Percentiles rank a stretch among this genome's conserved stretches.
These are phyloP conservation scores for Mrakia gelida DNA, from an alignment of 768 basidiomycete genomes.

Conservation along the genomic window DNA sequence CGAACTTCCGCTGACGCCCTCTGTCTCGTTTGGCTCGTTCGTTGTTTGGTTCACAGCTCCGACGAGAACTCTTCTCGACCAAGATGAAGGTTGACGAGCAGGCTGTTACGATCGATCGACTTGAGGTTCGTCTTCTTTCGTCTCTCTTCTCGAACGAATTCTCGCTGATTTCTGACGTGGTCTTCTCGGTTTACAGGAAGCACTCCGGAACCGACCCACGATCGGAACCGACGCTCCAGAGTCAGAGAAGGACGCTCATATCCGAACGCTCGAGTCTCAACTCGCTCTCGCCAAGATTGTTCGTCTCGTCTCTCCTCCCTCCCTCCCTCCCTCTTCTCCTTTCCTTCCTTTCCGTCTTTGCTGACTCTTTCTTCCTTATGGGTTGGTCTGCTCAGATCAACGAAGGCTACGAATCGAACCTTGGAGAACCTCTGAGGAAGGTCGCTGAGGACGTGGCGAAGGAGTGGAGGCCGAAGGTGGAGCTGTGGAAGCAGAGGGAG, in stretches of 20 bases:
- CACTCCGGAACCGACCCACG: conserved; percentile 66
- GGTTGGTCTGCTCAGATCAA: conserved; percentile 9
- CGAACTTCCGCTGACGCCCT: conserved; percentile 71
- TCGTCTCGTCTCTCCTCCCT: no score
- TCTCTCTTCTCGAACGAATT: no score
- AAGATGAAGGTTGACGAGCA: conserved; percentile 75
- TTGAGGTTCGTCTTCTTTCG: conserved; percentile 53
- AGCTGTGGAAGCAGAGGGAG: conserved; percentile 28
- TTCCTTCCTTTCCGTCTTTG: no score
- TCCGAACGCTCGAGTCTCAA: conserved; percentile 19
- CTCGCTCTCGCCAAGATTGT: conserved; percentile 8
- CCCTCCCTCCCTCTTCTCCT: no score
- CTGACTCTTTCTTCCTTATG: no score
- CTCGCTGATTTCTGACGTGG: neutral
- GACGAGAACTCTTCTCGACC: conserved; percentile 79
- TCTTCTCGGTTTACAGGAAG: conserved; percentile 34
- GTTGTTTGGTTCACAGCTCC: conserved; percentile 52
- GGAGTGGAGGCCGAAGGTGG: conserved; percentile 25
- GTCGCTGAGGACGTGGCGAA: conserved; percentile 31
- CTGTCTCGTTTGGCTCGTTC: conserved; percentile 9
- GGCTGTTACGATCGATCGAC: conserved; percentile 72
- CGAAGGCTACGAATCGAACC: conserved; percentile 29
- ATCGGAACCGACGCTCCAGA: conserved; percentile 63
- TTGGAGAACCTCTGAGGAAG: conserved; percentile 29
- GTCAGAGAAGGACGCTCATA: conserved; percentile 62